A percentile compares a stretch with the other conserved stretches of the same genome.
These are phyloP conservation scores for Apiospora sp. DNA, from an alignment of 2,329 filamentous ascomycete species.

Conservation along the genomic window DNA sequence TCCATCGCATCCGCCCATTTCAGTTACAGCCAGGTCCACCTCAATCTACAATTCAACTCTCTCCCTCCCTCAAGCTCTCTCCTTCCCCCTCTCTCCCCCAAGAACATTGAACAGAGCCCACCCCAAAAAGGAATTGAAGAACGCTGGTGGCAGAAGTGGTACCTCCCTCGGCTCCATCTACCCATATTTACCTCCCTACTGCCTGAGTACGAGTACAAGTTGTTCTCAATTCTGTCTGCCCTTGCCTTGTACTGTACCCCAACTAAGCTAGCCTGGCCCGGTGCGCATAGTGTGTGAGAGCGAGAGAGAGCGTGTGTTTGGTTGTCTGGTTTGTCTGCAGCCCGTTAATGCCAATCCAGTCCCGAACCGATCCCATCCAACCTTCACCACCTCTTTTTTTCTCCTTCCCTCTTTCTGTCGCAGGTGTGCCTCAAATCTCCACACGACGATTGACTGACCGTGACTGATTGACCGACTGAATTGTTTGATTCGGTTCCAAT, in stretches of 20 bases:
- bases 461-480: conserved; percentile 22
- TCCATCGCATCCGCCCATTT: conserved; percentile 17
- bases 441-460: conserved; percentile 21
- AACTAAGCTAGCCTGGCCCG: conserved; percentile 15
- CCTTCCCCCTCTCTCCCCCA: conserved; percentile 1
- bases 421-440: conserved; percentile 12
- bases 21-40: conserved; percentile 12
- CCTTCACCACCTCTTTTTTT: conserved; percentile 24
- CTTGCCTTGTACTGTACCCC: conserved; percentile 7
- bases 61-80: background rate
- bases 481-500: conserved; percentile 18
- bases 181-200: conserved; percentile 11
- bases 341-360: conserved; percentile 21
- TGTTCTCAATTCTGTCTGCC: conserved; percentile 6
- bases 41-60: conserved; percentile 12
- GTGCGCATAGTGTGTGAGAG: conserved; percentile 16
- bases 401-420: conserved; percentile 19
- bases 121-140: conserved; percentile 18
- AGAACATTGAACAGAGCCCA: background rate
- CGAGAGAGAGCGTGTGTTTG: conserved; percentile 5
- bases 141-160: conserved; percentile 14
- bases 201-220: conserved; percentile 6
- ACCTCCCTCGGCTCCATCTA: conserved; percentile 3
- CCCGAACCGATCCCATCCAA: conserved; percentile 21
- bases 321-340: conserved; percentile 12